These are phyloP conservation scores for Styphnolobium japonicum DNA, from an alignment of 306 rosid genomes.

Conservation along the genomic window DNA sequence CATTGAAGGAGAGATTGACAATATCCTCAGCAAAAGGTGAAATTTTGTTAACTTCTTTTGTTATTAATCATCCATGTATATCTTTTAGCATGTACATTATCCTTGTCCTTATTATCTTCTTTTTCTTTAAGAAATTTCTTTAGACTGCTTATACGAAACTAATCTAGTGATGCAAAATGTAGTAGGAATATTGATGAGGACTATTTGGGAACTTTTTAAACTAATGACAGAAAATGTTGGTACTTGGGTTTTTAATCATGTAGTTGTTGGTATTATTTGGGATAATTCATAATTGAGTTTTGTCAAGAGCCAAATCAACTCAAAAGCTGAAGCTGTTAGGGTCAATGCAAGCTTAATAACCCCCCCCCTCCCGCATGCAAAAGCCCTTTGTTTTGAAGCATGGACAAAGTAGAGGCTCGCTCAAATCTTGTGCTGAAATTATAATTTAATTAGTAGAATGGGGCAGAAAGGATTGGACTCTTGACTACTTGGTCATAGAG, in stretches of 20 bases:
- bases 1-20: constrained; percentile 88
- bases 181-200: neutral
- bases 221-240: constrained; percentile 2
- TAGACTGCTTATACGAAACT: constrained; percentile 8
- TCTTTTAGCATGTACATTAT: neutral
- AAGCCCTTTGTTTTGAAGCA: neutral
- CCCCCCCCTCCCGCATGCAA: neutral
- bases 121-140: neutral
- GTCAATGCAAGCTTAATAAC: neutral
- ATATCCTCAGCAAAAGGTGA: constrained; percentile 87
- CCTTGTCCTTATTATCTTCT: neutral
- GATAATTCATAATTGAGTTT: neutral
- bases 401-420: neutral
- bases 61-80: constrained; percentile 11
- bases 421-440: neutral
- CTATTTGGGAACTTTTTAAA: neutral
- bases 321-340: neutral
- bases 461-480: neutral
- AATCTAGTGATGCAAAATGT: neutral
- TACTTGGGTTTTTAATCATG: neutral
- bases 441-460: neutral
- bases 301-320: neutral
- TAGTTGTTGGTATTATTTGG: neutral
- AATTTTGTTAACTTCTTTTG: constrained; percentile 19
- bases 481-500: neutral